Percentiles rank a stretch among this genome's conserved stretches.
Evolutionary conservation across 2,329 filamentous ascomycete genomes (phyloP).

Genomic region (Xylariaceae sp.): DNA sequence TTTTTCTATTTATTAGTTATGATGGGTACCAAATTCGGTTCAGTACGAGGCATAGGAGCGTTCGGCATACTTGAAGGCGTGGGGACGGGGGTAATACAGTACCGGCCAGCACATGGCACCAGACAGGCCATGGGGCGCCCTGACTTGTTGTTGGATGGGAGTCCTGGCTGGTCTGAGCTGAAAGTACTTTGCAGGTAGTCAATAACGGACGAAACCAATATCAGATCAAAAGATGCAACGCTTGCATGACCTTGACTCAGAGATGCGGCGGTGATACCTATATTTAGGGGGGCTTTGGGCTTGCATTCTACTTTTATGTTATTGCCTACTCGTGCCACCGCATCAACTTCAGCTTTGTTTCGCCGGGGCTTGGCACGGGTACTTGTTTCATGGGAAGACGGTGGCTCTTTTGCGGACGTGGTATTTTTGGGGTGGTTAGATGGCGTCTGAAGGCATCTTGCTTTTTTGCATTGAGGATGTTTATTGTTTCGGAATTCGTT

Average conservation of each 20-base stretch:
- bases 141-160: constrained; percentile 14
- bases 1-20: constrained; percentile 28
- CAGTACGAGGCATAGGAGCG: constrained; percentile 3
- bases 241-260: background rate
- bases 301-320: no score
- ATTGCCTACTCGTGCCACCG: no score
- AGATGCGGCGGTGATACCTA: no score
- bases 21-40: constrained; percentile 10
- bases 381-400: no score
- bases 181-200: constrained; percentile 14
- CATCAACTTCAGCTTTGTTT: no score
- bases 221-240: background rate
- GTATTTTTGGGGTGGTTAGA: no score
- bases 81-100: background rate
- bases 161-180: constrained; percentile 2
- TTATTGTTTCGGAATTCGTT: no score
- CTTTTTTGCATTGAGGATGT: no score
- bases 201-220: constrained; percentile 5
- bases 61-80: background rate
- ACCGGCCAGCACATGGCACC: background rate
- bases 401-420: no score
- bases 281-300: no score
- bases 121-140: constrained; percentile 7
- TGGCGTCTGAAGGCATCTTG: no score
- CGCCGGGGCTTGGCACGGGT: no score